phyloP scores from a whole-genome alignment of 108 stramenopile genomes.

The Mayamaea pseudoterrestris region DNA sequence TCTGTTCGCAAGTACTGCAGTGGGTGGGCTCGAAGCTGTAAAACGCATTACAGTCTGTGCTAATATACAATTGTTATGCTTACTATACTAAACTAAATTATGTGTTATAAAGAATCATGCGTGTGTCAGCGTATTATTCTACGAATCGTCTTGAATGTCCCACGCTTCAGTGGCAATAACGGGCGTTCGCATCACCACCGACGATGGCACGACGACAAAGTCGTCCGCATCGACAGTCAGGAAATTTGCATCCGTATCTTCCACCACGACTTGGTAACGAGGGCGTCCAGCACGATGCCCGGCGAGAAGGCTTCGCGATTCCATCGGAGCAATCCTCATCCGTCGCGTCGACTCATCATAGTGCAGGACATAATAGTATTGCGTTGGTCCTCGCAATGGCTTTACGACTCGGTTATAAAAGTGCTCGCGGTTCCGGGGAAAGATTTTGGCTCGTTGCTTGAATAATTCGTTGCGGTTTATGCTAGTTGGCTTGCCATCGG shows the following conservation, averaged over 20 bases:
- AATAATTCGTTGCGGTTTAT: constrained; percentile 7
- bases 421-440: constrained; percentile 21
- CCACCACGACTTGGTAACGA: constrained; percentile 26
- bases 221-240: constrained; percentile 6
- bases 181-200: constrained; percentile 38
- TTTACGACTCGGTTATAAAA: constrained; percentile 44
- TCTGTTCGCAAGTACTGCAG: too few relatives aligned
- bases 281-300: constrained; percentile 38
- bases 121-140: too few relatives aligned
- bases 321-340: constrained; percentile 28
- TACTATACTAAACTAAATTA: too few relatives aligned
- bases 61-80: too few relatives aligned
- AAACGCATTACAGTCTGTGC: too few relatives aligned
- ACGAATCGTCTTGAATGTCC: constrained; percentile 29
- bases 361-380: constrained; percentile 43
- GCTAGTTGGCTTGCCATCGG: too few relatives aligned
- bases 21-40: too few relatives aligned
- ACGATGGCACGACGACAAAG: constrained; percentile 22
- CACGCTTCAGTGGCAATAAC: constrained; percentile 37
- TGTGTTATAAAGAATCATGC: too few relatives aligned
- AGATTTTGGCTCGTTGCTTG: constrained; percentile 32
- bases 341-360: constrained; percentile 14
- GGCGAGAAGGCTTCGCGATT: constrained; percentile 16
- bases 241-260: constrained; percentile 14
- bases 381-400: background rate